A percentile compares a stretch with the other conserved stretches of the same genome.
These are phyloP conservation scores for Phaeosphaeriaceae sp. DNA, from an alignment of 2,329 filamentous ascomycete genomes.

Conservation along the genomic window DNA sequence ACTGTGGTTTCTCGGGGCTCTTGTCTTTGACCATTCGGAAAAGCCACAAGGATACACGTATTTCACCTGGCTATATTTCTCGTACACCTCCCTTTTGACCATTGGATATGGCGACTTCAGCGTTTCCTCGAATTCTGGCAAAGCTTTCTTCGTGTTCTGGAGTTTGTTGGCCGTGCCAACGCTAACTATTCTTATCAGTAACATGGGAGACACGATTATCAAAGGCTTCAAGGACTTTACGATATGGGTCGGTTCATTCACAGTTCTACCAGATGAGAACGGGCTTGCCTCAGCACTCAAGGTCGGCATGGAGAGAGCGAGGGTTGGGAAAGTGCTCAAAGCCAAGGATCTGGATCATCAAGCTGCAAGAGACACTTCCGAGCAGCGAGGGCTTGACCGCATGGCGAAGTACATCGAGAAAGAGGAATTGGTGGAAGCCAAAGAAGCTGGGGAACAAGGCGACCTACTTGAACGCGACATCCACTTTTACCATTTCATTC, in stretches of 20 bases:
- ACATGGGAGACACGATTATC: slow-evolving; percentile 63
- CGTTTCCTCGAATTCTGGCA: slow-evolving; percentile 58
- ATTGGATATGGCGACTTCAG: slow-evolving; percentile 63
- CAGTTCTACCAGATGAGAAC: slow-evolving; percentile 60
- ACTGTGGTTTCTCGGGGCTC: slow-evolving; percentile 58
- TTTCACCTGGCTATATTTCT: slow-evolving; percentile 61
- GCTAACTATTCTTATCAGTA: slow-evolving; percentile 61
- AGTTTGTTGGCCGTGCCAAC: slow-evolving; percentile 62
- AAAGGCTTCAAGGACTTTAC: slow-evolving; percentile 62
- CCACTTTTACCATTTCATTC: slow-evolving; percentile 59
- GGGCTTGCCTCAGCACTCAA: slow-evolving; percentile 47
- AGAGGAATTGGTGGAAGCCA: slow-evolving; percentile 51
- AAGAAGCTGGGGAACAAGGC: slow-evolving; percentile 50
- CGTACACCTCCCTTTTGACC: slow-evolving; percentile 60
- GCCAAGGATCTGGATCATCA: slow-evolving; percentile 17
- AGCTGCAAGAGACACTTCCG: slow-evolving; percentile 7
- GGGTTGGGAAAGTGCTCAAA: slow-evolving; percentile 27
- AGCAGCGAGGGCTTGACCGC: slow-evolving; percentile 36
- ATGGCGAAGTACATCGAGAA: slow-evolving; percentile 50
- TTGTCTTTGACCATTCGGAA: slow-evolving; percentile 59
- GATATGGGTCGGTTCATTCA: slow-evolving; percentile 62
- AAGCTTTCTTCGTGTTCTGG: slow-evolving; percentile 65
- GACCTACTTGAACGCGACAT: slow-evolving; percentile 56
- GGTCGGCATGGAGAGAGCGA: slow-evolving; percentile 32
- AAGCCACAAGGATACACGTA: slow-evolving; percentile 58